Evolutionary conservation across 2,329 filamentous ascomycete species (phyloP).

Genomic region (Alternaria sp.): DNA sequence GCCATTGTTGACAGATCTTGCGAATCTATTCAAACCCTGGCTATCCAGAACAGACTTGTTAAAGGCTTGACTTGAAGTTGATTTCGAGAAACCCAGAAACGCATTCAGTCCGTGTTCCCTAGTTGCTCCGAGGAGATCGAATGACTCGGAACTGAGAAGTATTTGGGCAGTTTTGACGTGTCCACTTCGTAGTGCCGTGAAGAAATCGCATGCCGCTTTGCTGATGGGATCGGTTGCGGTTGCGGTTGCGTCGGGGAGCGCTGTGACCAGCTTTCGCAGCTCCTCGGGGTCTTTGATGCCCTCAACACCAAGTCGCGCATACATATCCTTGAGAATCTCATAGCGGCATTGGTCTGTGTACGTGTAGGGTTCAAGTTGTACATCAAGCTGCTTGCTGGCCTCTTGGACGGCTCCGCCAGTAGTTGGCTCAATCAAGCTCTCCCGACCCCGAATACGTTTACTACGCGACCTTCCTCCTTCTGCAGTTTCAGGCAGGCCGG

Average conservation of each 20-base stretch:
- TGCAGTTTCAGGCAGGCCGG: slow-evolving; percentile 64
- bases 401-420: slow-evolving; percentile 61
- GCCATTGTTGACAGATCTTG: slow-evolving; percentile 56
- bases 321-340: slow-evolving; percentile 61
- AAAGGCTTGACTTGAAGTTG: slow-evolving; percentile 53
- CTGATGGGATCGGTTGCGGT: slow-evolving; percentile 32
- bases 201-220: slow-evolving; percentile 56
- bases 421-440: slow-evolving; percentile 61
- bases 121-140: slow-evolving; percentile 60
- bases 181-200: slow-evolving; percentile 46
- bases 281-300: slow-evolving; percentile 55
- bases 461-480: slow-evolving; percentile 67
- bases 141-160: slow-evolving; percentile 59
- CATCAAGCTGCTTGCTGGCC: slow-evolving; percentile 62
- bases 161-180: slow-evolving; percentile 56
- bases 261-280: slow-evolving; percentile 42
- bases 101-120: slow-evolving; percentile 62
- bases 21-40: slow-evolving; percentile 54
- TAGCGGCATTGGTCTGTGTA: slow-evolving; percentile 67
- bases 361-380: slow-evolving; percentile 62
- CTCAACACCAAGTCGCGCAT: slow-evolving; percentile 61
- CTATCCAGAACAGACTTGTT: slow-evolving; percentile 52
- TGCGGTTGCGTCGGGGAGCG: slow-evolving; percentile 21
- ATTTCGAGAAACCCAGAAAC: slow-evolving; percentile 65
- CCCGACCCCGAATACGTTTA: slow-evolving; percentile 67